Conservation (phyloP, 1,284 basidiomycete genomes). For the Tilletia walkeri region DNA sequence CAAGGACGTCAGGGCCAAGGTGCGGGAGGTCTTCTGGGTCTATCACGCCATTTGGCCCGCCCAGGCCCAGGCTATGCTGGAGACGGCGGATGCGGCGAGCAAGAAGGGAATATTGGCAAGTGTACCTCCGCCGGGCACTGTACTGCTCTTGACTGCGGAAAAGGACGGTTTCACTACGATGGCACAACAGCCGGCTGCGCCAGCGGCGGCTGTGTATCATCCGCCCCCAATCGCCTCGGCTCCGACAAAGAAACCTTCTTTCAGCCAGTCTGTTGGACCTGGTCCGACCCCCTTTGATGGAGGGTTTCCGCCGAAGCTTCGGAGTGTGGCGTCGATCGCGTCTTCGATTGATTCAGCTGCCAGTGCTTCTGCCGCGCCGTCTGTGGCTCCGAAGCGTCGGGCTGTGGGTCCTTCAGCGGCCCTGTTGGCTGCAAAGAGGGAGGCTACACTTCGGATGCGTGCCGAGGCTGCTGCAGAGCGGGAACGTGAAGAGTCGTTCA, state of each 20-base stretch:
- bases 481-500: conserved; percentile 29
- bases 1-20: conserved; percentile 72
- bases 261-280: background rate
- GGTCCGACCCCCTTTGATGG: background rate
- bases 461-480: conserved; percentile 30
- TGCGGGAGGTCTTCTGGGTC: conserved; percentile 75
- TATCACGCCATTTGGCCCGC: conserved; percentile 76
- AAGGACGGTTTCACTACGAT: conserved; percentile 57
- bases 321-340: background rate
- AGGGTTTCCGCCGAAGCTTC: background rate
- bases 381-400: conserved; percentile 24
- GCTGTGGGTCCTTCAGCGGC: conserved; percentile 43
- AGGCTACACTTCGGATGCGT: conserved; percentile 37
- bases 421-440: conserved; percentile 50
- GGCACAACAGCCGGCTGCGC: conserved; percentile 45
- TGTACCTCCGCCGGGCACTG: conserved; percentile 7
- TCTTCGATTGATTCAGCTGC: conserved; percentile 16
- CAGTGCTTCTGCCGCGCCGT: conserved; percentile 24
- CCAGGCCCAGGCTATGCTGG: conserved; percentile 66
- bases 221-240: background rate
- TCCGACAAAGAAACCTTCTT: conserved; percentile 1
- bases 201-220: conserved; percentile 15
- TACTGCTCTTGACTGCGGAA: conserved; percentile 62
- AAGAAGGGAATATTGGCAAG: conserved; percentile 75
- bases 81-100: conserved; percentile 68